Evolutionary conservation across 768 basidiomycete species (phyloP), one percentile per base, ranked within the genome.

Genomic region (Candolleomyces aberdarensis): DNA sequence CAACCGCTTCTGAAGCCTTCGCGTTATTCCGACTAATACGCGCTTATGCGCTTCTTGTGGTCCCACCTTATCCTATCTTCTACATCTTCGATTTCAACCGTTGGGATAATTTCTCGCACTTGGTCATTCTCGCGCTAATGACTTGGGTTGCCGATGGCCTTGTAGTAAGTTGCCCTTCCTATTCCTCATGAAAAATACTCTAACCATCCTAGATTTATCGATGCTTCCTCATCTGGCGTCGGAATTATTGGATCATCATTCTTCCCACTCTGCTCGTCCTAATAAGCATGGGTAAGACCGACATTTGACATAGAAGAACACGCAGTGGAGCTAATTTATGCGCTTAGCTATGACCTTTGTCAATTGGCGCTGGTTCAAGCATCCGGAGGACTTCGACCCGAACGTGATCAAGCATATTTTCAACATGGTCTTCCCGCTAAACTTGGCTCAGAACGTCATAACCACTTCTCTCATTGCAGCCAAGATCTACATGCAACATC

Each of bases 221-320:
- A 46, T 62, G 61, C 52, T 54, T 62, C 31, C 51, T 58, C 13
- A 46, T 62, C 49, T 62, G 61, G 61, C 49, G 50, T 17, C 52
- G 52, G n/a, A 53, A 40, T n/a, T 44, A 19, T n/a, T 52, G 61
- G 40, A 46, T 58, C 39, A 46, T 62, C 5, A 15, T 58, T 32
- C 20, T 62, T 4, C 61, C 61, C 13, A 40, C 46, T 13, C 26
- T 55, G 14, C 19, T 62, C 17, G 29, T 43, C 14, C 36, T 58
- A 0, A 44, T 44, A n/a, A 58, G 57, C 39, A 40, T 62, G 19
- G 57, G 61, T 52, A 47, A 40, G 56, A 46, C 22, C 15, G 9
- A 31, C 17, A 13, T 9, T 29, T 39, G 17, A 3, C 7, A 26
- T 55, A 2, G 14, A 6, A 44, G n/a, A 29, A 8, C 29, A 15